phyloP scores from a whole-genome alignment of 108 stramenopile genomes.

The Cyclostephanos tholiformis region DNA sequence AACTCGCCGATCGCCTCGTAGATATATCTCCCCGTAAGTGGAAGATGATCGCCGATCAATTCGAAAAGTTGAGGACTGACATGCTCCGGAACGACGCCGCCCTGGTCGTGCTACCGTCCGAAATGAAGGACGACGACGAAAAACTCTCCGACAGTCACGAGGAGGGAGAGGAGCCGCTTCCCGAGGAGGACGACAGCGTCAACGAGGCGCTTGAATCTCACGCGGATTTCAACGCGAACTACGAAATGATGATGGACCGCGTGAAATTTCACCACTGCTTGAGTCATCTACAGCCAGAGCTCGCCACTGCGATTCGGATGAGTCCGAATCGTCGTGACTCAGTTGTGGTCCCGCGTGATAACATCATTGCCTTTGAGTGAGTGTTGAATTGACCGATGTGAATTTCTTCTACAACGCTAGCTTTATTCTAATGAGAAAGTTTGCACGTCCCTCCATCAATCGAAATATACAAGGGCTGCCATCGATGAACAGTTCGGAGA shows the following conservation, averaged over 20 bases:
- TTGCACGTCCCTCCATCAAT: neutral
- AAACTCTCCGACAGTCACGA: slow-evolving; percentile 9
- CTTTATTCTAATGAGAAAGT: neutral
- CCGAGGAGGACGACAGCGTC: slow-evolving; percentile 30
- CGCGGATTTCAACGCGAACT: slow-evolving; percentile 24
- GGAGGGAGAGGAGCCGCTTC: slow-evolving; percentile 14
- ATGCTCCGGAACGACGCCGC: slow-evolving; percentile 45
- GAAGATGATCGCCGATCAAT: slow-evolving; percentile 33
- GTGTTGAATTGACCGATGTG: slow-evolving; percentile 11
- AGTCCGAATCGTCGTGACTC: slow-evolving; percentile 13
- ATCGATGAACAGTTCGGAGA: slow-evolving; percentile 28
- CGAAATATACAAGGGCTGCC: slow-evolving; percentile 14
- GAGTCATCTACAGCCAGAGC: slow-evolving; percentile 43
- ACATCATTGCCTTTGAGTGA: slow-evolving; percentile 41
- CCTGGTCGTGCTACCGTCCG: slow-evolving; percentile 23
- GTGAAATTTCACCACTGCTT: slow-evolving; percentile 48
- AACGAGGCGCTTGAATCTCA: slow-evolving; percentile 25
- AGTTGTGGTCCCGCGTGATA: slow-evolving; percentile 36
- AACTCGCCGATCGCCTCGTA: slow-evolving; percentile 18
- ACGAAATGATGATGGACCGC: slow-evolving; percentile 17
- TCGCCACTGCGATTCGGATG: slow-evolving; percentile 24
- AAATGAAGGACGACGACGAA: slow-evolving; percentile 19
- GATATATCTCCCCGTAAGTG: slow-evolving; percentile 34
- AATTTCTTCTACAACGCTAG: neutral
- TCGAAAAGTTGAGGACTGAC: slow-evolving; percentile 18